Conservation (phyloP, 148 eudicot genomes). For the Oxyria digyna region DNA sequence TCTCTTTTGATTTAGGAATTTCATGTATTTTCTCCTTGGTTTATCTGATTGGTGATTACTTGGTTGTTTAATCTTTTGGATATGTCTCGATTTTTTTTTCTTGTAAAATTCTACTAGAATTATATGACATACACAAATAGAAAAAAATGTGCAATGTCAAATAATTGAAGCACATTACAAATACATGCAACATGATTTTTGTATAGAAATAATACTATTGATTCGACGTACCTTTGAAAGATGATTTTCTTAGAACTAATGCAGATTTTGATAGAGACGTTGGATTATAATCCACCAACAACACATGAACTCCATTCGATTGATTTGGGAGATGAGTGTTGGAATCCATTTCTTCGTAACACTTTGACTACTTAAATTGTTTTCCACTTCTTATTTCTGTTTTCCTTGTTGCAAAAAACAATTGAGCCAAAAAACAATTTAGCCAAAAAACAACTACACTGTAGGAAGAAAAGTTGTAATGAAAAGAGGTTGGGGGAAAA, state of each 20-base stretch:
- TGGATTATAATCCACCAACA: slow-evolving; percentile 5
- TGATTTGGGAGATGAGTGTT: not conserved
- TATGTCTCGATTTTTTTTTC: no score
- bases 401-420: not conserved
- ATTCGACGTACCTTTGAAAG: not conserved
- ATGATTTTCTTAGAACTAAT: not conserved
- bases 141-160: no score
- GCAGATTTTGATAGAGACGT: not conserved
- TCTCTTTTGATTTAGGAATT: no score
- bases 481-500: not conserved
- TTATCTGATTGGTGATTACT: no score
- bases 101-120: no score
- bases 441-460: not conserved
- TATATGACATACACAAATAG: no score
- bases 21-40: no score
- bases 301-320: not conserved
- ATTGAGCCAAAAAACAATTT: no score
- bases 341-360: not conserved
- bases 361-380: not conserved
- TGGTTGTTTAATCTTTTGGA: no score
- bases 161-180: not conserved
- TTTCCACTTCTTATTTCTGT: not conserved
- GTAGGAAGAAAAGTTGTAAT: not conserved
- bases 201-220: no score
- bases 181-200: no score